A percentile compares a stretch with the other conserved stretches of the same genome.
Evolutionary conservation across 2,329 filamentous ascomycete species (phyloP).

Genomic region (Dactylellina leptospora): DNA sequence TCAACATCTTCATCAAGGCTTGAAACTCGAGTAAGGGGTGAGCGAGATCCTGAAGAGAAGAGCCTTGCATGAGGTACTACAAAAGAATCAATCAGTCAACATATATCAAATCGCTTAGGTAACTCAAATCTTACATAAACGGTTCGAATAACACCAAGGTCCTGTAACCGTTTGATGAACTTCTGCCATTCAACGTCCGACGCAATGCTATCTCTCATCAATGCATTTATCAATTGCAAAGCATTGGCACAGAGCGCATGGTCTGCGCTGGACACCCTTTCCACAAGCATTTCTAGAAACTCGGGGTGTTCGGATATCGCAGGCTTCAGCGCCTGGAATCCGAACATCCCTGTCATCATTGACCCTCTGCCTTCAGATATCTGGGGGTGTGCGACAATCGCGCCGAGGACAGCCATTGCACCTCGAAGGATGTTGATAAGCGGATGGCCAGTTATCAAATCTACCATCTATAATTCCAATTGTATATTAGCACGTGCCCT

Average conservation of each 20-base stretch:
- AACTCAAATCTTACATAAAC: slow-evolving; percentile 67
- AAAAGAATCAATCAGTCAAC: slow-evolving; percentile 12
- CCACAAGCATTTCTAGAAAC: slow-evolving; percentile 93
- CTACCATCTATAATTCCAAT: slow-evolving; percentile 70
- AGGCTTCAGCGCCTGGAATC: slow-evolving; percentile 90
- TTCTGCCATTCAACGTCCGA: slow-evolving; percentile 91
- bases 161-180: slow-evolving; percentile 91
- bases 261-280: slow-evolving; percentile 89
- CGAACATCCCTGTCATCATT: slow-evolving; percentile 72
- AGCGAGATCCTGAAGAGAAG: slow-evolving; percentile 86
- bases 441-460: slow-evolving; percentile 92
- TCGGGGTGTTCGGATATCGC: slow-evolving; percentile 89
- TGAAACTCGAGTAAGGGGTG: slow-evolving; percentile 94
- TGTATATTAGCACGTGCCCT: slow-evolving; percentile 58
- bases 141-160: slow-evolving; percentile 89
- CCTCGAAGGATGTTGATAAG: slow-evolving; percentile 96
- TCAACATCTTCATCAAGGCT: slow-evolving; percentile 82
- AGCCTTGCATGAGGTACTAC: slow-evolving; percentile 88
- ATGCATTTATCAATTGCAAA: slow-evolving; percentile 90
- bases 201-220: slow-evolving; percentile 90
- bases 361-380: slow-evolving; percentile 64
- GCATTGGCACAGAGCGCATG: slow-evolving; percentile 96
- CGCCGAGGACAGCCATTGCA: slow-evolving; percentile 94
- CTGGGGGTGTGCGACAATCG: slow-evolving; percentile 86
- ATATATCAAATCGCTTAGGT: not conserved